Evolutionary conservation across 805 yeast genomes (phyloP), one percentile per base, ranked within the genome.

Genomic region (Metschnikowia reukaufii): DNA sequence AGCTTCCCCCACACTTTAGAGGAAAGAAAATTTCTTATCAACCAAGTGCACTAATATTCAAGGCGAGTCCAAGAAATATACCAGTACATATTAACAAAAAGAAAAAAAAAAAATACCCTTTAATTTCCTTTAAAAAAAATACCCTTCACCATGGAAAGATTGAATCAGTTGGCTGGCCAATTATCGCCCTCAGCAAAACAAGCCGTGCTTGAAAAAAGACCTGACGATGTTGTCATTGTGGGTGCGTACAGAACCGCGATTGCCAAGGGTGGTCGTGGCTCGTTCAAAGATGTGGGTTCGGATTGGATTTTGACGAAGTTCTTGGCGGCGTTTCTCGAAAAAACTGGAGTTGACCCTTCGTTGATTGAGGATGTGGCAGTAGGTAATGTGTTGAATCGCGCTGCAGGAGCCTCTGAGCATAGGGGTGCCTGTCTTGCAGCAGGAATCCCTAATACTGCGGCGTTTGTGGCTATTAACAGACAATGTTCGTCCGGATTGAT

Each of bases 331-430:
- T 77, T 87, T 52, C 63, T 91, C 48, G 74, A 77, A 48, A 76
- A 75, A 52, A 67, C 80, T 34, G 68, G 73, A 37, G 68, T 79
- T 37, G 82, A 79, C 56, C 65, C 68, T 25, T 52, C 58, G 47
- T 62, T 81, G 55, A 83, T 92, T 51, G 96, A 86, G 58, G 97
- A 92, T 60, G 84, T 92, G 48, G 84, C 84, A 27, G 84, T 88
- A 52, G 98, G 98, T 56, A 92, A 92, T 66, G 97, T 92, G 21
- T 77, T 91, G 62, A 89, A 91, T 72, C 79, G 81, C 39, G 96
- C 96, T 42, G 95, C 97, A 19, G 98, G 97, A 59, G 96, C 94
- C 45, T 85, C 86, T 47, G 97, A 91, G 70, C 96, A 88, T 70
- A 77, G 98, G 58, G 96, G 96, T 40, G 97, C 97, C 35, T 76